Conservation (phyloP, 176 grass and related monocot genomes). For the Aegilops longissima region DNA sequence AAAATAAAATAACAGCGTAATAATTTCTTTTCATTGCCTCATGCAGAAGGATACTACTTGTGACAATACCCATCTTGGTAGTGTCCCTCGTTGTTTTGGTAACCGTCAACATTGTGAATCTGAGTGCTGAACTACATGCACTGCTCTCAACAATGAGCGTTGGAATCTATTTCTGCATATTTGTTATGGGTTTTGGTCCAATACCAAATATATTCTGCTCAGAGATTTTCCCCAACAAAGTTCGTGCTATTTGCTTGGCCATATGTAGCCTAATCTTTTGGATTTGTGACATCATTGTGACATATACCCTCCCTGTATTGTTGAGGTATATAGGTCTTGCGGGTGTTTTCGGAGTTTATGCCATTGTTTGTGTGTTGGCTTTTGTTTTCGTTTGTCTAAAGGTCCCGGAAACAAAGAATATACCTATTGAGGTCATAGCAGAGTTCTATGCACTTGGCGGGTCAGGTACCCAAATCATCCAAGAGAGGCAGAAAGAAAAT, state of each 20-base stretch:
- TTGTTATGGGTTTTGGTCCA: slow-evolving; percentile 69
- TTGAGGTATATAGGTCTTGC: slow-evolving; percentile 46
- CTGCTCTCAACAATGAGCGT: slow-evolving; percentile 50
- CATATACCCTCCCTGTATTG: slow-evolving; percentile 60
- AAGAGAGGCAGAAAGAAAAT: background rate
- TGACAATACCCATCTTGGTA: slow-evolving; percentile 65
- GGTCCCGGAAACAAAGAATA: slow-evolving; percentile 61
- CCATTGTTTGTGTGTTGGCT: slow-evolving; percentile 34
- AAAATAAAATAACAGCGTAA: background rate
- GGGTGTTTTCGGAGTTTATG: slow-evolving; percentile 59
- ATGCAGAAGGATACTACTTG: slow-evolving; percentile 52
- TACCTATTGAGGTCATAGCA: slow-evolving; percentile 58
- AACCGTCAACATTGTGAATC: slow-evolving; percentile 38
- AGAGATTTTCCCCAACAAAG: slow-evolving; percentile 65
- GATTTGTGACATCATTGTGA: slow-evolving; percentile 60
- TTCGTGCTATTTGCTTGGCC: slow-evolving; percentile 52
- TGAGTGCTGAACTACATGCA: slow-evolving; percentile 34
- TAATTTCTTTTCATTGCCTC: background rate
- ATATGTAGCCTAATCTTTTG: slow-evolving; percentile 60
- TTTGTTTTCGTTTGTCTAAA: slow-evolving; percentile 51
- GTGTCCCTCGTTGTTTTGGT: slow-evolving; percentile 50
- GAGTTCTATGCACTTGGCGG: slow-evolving; percentile 58
- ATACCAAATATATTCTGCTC: slow-evolving; percentile 66
- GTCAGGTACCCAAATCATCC: background rate
- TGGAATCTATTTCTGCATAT: slow-evolving; percentile 52